Conservation (phyloP, 2,329 filamentous ascomycete genomes). For the Penicillium sp. region DNA sequence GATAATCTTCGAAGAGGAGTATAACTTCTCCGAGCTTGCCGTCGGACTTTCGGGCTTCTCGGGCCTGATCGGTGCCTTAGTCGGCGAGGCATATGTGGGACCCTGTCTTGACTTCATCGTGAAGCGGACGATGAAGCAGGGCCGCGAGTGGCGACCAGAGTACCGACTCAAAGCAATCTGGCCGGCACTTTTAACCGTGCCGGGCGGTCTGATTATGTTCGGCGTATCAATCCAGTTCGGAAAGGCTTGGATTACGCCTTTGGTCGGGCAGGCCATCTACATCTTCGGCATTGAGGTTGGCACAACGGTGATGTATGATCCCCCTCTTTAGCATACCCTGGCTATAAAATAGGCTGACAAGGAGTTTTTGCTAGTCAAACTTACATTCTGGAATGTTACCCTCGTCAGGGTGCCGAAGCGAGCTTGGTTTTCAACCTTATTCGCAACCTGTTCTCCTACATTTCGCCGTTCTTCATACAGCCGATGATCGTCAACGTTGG, state of each 20-base stretch:
- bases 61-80: slow-evolving; percentile 2
- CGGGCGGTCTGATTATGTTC: slow-evolving; percentile 6
- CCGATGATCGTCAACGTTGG: slow-evolving; percentile 5
- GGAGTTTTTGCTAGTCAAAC: slow-evolving; percentile 3
- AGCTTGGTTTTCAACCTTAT: slow-evolving; percentile 8
- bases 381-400: slow-evolving; percentile 8
- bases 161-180: slow-evolving; percentile 5
- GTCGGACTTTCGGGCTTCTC: slow-evolving; percentile 8
- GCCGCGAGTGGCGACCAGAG: slow-evolving; percentile 5
- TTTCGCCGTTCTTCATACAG: slow-evolving; percentile 5
- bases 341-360: slow-evolving; percentile 2
- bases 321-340: background rate
- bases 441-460: slow-evolving; percentile 7
- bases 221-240: slow-evolving; percentile 6
- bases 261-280: slow-evolving; percentile 6
- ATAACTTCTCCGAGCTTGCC: slow-evolving; percentile 6
- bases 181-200: slow-evolving; percentile 4
- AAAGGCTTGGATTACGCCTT: slow-evolving; percentile 5
- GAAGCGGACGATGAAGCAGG: slow-evolving; percentile 4
- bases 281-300: slow-evolving; percentile 7
- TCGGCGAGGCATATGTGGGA: slow-evolving; percentile 5
- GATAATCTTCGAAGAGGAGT: slow-evolving; percentile 5
- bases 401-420: slow-evolving; percentile 6
- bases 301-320: slow-evolving; percentile 6
- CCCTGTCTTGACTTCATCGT: slow-evolving; percentile 4